A percentile compares a stretch with the other conserved stretches of the same genome.
phyloP scores from a whole-genome alignment of 2,329 filamentous ascomycete genomes.

The Talaromyces sp. region DNA sequence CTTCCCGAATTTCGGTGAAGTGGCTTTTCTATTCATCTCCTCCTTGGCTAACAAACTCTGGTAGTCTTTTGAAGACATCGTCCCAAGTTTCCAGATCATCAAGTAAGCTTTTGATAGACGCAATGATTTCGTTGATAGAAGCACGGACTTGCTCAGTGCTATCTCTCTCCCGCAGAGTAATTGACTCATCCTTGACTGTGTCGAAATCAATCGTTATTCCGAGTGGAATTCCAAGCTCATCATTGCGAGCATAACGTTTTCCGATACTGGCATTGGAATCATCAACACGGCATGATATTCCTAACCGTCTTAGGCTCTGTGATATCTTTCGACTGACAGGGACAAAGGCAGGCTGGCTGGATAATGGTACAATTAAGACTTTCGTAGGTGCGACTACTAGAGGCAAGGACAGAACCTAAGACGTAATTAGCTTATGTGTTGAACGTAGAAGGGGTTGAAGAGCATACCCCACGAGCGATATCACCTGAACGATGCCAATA shows the following conservation, averaged over 20 bases:
- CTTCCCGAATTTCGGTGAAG: background rate
- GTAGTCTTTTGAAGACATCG: constrained; percentile 68
- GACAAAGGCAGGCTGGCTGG: constrained; percentile 74
- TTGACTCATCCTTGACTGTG: constrained; percentile 71
- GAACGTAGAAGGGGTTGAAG: background rate
- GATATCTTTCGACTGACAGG: constrained; percentile 71
- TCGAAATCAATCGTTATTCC: constrained; percentile 87
- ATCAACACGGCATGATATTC: constrained; percentile 81
- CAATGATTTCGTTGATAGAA: constrained; percentile 66
- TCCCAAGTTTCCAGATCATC: constrained; percentile 56
- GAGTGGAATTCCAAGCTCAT: constrained; percentile 88
- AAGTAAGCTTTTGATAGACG: constrained; percentile 59
- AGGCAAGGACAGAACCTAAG: constrained; percentile 67
- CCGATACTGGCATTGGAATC: constrained; percentile 89
- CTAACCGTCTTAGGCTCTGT: constrained; percentile 69
- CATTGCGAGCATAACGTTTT: constrained; percentile 90
- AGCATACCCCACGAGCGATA: constrained; percentile 79
- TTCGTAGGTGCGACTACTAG: constrained; percentile 85
- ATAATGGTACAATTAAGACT: constrained; percentile 86
- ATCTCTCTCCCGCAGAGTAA: constrained; percentile 79
- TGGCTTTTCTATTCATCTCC: background rate
- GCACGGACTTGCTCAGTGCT: constrained; percentile 77
- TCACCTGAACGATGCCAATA: constrained; percentile 89
- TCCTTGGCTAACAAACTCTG: constrained; percentile 63
- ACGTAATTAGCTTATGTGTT: constrained; percentile 17